Percentiles rank a stretch among this genome's conserved stretches.
These are phyloP conservation scores for Telopea speciosissima DNA, from an alignment of 177 flowering plant genomes.

Conservation along the genomic window DNA sequence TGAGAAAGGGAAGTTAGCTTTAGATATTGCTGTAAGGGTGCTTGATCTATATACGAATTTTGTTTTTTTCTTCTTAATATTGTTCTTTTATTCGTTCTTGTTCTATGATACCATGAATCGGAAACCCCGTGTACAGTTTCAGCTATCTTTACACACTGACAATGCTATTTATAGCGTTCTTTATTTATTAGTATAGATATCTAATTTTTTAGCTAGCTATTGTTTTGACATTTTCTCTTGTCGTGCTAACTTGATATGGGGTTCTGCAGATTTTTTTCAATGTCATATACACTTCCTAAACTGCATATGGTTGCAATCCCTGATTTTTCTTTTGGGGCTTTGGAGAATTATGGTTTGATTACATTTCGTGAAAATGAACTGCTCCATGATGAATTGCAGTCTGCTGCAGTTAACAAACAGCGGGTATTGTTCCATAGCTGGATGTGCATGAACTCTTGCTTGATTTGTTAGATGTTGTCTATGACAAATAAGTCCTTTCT, in stretches of 20 bases:
- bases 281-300: slow-evolving; percentile 86
- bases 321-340: slow-evolving; percentile 97
- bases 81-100: not conserved
- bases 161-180: not conserved
- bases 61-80: slow-evolving; percentile 13
- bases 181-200: not conserved
- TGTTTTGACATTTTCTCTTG: not conserved
- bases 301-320: slow-evolving; percentile 97
- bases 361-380: slow-evolving; percentile 87
- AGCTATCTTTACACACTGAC: not conserved
- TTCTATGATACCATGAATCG: not conserved
- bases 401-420: slow-evolving; percentile 89
- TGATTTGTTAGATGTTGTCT: not conserved
- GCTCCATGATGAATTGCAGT: slow-evolving; percentile 86
- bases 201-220: not conserved
- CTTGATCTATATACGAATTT: slow-evolving; percentile 79
- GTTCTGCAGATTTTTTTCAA: slow-evolving; percentile 63
- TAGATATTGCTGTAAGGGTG: slow-evolving; percentile 84
- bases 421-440: slow-evolving; percentile 38
- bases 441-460: not conserved
- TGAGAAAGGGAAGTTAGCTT: slow-evolving; percentile 86
- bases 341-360: slow-evolving; percentile 98
- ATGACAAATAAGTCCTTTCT: not conserved
- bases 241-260: not conserved
- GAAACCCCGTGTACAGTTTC: not conserved